Evolutionary conservation across 2,329 filamentous ascomycete genomes (phyloP).

Genomic region (Nemania sp.): DNA sequence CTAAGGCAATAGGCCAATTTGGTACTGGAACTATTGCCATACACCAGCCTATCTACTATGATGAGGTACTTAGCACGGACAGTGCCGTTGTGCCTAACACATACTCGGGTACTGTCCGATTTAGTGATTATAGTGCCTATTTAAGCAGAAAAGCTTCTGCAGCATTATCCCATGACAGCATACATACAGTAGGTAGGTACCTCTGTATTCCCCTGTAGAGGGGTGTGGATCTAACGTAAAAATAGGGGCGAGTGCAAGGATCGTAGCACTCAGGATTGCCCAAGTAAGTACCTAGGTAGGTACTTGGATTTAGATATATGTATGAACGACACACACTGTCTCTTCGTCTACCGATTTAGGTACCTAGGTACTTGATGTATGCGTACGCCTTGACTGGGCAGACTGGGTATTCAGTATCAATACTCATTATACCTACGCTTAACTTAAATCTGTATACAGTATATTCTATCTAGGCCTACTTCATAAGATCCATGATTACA

Average conservation of each 20-base stretch:
- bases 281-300: too few relatives aligned
- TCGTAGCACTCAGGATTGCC: background rate
- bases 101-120: background rate
- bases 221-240: constrained; percentile 17
- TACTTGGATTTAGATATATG: too few relatives aligned
- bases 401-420: too few relatives aligned
- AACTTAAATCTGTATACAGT: background rate
- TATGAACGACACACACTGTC: constrained; percentile 13
- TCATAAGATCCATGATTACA: background rate
- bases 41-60: background rate
- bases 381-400: background rate
- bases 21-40: background rate
- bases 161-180: constrained; percentile 18
- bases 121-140: constrained; percentile 1
- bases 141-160: background rate
- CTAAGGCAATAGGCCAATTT: background rate
- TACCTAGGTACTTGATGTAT: background rate
- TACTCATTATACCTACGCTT: background rate
- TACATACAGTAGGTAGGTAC: constrained; percentile 5
- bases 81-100: background rate
- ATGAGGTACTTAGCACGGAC: constrained; percentile 14
- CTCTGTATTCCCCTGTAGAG: constrained; percentile 16
- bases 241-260: constrained; percentile 32
- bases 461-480: background rate
- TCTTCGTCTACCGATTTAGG: background rate